Conservation (phyloP, 768 basidiomycete genomes). For the Hygrocybe punicea region DNA sequence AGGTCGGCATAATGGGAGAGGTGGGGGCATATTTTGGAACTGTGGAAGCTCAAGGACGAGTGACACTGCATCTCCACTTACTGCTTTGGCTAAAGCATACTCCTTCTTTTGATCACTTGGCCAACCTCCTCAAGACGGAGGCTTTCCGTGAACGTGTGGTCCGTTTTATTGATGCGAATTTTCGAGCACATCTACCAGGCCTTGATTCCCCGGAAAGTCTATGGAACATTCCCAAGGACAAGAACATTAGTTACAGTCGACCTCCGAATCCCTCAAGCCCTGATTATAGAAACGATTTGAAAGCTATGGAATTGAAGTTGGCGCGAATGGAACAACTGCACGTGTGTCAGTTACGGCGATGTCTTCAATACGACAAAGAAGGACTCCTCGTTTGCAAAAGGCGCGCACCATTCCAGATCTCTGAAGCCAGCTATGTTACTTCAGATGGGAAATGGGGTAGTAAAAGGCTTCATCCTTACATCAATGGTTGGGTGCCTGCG, state of each 20-base stretch:
- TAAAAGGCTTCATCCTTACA: constrained; percentile 19
- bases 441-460: constrained; percentile 26
- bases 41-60: constrained; percentile 42
- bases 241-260: background rate
- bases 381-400: constrained; percentile 40
- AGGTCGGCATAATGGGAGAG: constrained; percentile 22
- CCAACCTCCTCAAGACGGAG: background rate
- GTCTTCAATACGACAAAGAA: constrained; percentile 15
- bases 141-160: background rate
- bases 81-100: background rate
- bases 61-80: constrained; percentile 38
- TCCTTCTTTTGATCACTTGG: background rate
- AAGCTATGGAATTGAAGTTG: background rate
- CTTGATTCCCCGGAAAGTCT: background rate
- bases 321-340: constrained; percentile 34
- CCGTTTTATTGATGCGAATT: background rate
- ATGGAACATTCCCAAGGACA: background rate
- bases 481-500: constrained; percentile 29
- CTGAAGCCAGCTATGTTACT: constrained; percentile 17
- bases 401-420: constrained; percentile 23
- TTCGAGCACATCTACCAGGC: background rate
- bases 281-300: too few species aligned
- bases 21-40: constrained; percentile 21
- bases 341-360: constrained; percentile 23
- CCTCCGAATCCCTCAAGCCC: background rate